Conservation (phyloP, 495 filamentous ascomycete genomes). For the Aspergillus wentii region DNA sequence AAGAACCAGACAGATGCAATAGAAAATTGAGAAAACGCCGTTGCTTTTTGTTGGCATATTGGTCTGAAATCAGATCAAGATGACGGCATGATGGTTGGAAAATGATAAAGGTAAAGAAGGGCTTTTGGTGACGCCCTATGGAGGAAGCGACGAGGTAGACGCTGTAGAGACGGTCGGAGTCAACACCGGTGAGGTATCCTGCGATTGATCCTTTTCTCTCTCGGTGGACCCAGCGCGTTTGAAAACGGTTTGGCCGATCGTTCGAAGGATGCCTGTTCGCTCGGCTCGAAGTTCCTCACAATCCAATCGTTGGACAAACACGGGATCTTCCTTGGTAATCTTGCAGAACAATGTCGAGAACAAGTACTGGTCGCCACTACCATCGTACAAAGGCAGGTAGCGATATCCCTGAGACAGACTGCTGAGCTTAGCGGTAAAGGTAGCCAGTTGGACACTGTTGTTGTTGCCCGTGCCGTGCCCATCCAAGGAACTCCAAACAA, state of each 20-base stretch:
- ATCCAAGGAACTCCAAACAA: slow-evolving; percentile 76
- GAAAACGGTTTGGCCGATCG: slow-evolving; percentile 47
- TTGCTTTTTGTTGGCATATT: slow-evolving; percentile 7
- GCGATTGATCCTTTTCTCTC: slow-evolving; percentile 29
- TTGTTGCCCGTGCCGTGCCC: slow-evolving; percentile 60
- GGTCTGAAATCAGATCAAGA: not conserved
- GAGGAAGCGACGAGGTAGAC: slow-evolving; percentile 31
- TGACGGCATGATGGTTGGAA: not conserved
- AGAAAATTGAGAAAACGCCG: slow-evolving; percentile 7
- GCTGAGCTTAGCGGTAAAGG: slow-evolving; percentile 86
- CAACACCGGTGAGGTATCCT: slow-evolving; percentile 29
- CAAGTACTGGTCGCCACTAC: slow-evolving; percentile 82
- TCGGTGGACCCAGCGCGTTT: slow-evolving; percentile 47
- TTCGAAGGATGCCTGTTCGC: slow-evolving; percentile 43
- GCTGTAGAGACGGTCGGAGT: slow-evolving; percentile 37
- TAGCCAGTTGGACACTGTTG: slow-evolving; percentile 64
- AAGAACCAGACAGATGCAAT: slow-evolving; percentile 3
- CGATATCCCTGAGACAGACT: slow-evolving; percentile 93
- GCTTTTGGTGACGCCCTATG: too few species aligned
- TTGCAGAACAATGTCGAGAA: slow-evolving; percentile 93
- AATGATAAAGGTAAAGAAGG: not conserved
- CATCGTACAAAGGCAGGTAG: slow-evolving; percentile 87
- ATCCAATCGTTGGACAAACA: slow-evolving; percentile 42
- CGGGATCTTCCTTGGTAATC: slow-evolving; percentile 61
- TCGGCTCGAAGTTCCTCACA: slow-evolving; percentile 46